A percentile compares a stretch with the other conserved stretches of the same genome.
Conservation (phyloP, 2,329 filamentous ascomycete species). For the Aspergillus sp. region DNA sequence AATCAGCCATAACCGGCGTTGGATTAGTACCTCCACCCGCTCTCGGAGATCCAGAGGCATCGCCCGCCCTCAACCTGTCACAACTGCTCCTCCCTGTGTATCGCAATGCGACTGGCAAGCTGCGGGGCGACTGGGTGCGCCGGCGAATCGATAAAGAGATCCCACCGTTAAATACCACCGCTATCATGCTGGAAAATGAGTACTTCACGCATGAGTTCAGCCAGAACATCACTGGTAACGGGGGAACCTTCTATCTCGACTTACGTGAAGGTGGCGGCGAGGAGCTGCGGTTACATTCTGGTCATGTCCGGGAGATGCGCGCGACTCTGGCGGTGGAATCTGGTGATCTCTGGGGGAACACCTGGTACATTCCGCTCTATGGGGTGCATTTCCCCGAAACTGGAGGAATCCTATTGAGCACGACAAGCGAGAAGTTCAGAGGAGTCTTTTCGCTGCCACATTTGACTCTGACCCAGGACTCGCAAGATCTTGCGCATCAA, state of each 20-base stretch:
- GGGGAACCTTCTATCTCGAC: slow-evolving; percentile 68
- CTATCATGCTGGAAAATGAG: slow-evolving; percentile 61
- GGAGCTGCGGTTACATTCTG: slow-evolving; percentile 37
- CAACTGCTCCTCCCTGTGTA: slow-evolving; percentile 58
- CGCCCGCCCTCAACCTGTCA: slow-evolving; percentile 33
- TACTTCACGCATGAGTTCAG: slow-evolving; percentile 69
- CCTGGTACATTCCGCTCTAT: slow-evolving; percentile 75
- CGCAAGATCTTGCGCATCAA: slow-evolving; percentile 56
- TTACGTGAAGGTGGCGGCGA: slow-evolving; percentile 56
- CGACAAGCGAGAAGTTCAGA: slow-evolving; percentile 90
- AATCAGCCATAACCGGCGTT: slow-evolving; percentile 28
- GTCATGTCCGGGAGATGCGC: slow-evolving; percentile 65
- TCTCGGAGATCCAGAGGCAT: slow-evolving; percentile 23
- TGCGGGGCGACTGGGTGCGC: slow-evolving; percentile 73
- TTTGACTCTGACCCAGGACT: slow-evolving; percentile 60
- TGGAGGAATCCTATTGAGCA: slow-evolving; percentile 77
- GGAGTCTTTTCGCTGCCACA: slow-evolving; percentile 89
- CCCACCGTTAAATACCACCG: slow-evolving; percentile 61
- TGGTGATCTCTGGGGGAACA: slow-evolving; percentile 64
- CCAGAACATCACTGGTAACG: slow-evolving; percentile 73
- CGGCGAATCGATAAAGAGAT: slow-evolving; percentile 50
- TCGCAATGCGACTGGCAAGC: slow-evolving; percentile 72
- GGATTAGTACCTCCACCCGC: slow-evolving; percentile 29
- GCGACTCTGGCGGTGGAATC: slow-evolving; percentile 73
- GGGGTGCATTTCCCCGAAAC: slow-evolving; percentile 83